These are phyloP conservation scores for Penicillium odoratum DNA, from an alignment of 495 filamentous ascomycete species.

Conservation along the genomic window DNA sequence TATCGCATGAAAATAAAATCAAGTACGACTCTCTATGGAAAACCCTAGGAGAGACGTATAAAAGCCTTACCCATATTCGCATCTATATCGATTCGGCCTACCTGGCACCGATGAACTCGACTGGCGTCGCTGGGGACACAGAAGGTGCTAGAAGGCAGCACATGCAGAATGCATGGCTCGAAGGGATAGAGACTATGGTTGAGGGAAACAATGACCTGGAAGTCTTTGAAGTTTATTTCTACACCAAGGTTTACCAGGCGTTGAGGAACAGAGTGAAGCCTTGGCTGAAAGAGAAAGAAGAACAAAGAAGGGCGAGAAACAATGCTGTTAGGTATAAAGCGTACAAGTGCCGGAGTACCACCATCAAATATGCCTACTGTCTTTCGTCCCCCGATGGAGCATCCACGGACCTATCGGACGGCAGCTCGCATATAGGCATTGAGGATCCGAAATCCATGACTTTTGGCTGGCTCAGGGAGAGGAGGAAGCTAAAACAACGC, in stretches of 20 bases:
- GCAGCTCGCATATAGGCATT: conserved; percentile 6
- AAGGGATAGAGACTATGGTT: background rate
- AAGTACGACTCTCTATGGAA: background rate
- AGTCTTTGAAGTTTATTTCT: conserved; percentile 9
- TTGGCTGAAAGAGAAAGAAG: conserved; percentile 7
- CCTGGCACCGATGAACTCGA: background rate
- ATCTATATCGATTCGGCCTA: background rate
- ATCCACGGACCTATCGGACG: conserved; percentile 1
- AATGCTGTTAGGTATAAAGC: conserved; percentile 1
- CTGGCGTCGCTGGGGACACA: background rate
- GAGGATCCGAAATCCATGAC: background rate
- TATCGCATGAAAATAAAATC: background rate
- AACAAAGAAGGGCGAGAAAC: conserved; percentile 6
- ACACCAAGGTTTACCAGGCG: background rate
- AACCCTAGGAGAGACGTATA: background rate
- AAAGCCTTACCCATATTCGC: background rate
- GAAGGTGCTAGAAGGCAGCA: background rate
- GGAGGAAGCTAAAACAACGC: background rate
- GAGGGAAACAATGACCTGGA: background rate
- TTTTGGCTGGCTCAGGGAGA: background rate
- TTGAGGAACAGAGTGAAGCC: conserved; percentile 3
- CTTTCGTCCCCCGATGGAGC: background rate
- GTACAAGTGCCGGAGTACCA: conserved; percentile 6
- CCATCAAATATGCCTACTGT: conserved; percentile 2
- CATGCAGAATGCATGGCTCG: background rate